Evolutionary conservation across 345 rosid species (phyloP), one percentile per base, ranked within the genome.

Genomic region (Salix caprea): DNA sequence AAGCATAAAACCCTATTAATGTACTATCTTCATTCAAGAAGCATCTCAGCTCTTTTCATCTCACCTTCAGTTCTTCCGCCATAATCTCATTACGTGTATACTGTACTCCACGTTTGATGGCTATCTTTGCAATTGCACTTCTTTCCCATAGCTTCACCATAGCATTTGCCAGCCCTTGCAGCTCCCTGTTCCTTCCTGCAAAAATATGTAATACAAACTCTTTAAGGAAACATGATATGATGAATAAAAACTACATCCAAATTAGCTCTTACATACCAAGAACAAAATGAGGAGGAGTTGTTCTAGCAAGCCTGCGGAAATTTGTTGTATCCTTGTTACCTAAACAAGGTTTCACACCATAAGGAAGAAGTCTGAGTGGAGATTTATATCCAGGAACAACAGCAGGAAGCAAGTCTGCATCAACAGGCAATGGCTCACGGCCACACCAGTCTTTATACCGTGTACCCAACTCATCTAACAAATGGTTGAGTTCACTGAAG

Each of bases 51-150:
- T 46, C 60, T 2, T 68, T 23, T 28, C 14, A 50, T 75, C 87
- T 78, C 68, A 92, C 97, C 97, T 88, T 89, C 36, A 95, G 97
- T 73, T 92, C 97, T 76, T 91, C 97, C 3, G 97, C 96, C 99
- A 95, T 95, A 80, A 97, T 88, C 80, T 95, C 99, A 81, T 91
- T 95, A 54, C 90, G 79, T 16, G 97, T 91, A 82, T 91, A 90
- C 82, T 76, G 85, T 24, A 95, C 96, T 46, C 93, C 91, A 1
- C 94, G 97, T 80, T 95, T 95, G 79, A 95, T 87, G 32, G 99
- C 99, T 80, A 95, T 92, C 84, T 95, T 95, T 48, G 97, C 94
- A 39, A 95, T 85, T 5, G 90, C 94, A 83, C 87, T 92, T 68
- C 77, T 91, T 79, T 84, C 90, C 99, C 99, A 95, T 75, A 92